Percentiles rank a stretch among this genome's conserved stretches.
Evolutionary conservation across 2,329 filamentous ascomycete species (phyloP).

Genomic region (Aspergillus chevalieri): DNA sequence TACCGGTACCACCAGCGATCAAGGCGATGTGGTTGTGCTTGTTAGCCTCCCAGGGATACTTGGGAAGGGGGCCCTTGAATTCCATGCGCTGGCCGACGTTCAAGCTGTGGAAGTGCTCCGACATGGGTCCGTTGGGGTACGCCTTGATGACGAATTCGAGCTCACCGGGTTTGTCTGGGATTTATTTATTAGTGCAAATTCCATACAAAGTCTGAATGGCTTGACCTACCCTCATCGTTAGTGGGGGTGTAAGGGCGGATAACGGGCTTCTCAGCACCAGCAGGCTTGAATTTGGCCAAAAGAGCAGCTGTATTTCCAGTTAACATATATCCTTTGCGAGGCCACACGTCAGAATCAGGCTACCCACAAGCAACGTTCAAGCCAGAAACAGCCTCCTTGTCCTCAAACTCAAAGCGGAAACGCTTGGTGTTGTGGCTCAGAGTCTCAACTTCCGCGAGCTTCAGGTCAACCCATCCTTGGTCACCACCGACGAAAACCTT

Average conservation of each 20-base stretch:
- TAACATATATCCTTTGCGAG: conserved; percentile 3
- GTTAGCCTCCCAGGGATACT: conserved; percentile 84
- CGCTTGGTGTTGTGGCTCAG: conserved; percentile 95
- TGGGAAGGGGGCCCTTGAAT: conserved; percentile 92
- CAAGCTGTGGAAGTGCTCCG: conserved; percentile 78
- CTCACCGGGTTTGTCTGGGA: conserved; percentile 66
- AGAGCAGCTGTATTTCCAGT: conserved; percentile 55
- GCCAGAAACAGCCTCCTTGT: conserved; percentile 77
- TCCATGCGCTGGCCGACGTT: conserved; percentile 73
- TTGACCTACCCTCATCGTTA: conserved; percentile 65
- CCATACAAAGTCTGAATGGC: not conserved
- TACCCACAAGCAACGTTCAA: conserved; percentile 66
- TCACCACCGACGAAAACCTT: conserved; percentile 73
- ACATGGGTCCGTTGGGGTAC: conserved; percentile 90
- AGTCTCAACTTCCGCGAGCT: conserved; percentile 68
- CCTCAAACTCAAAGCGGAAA: conserved; percentile 79
- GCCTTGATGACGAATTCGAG: conserved; percentile 87
- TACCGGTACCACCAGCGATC: conserved; percentile 90
- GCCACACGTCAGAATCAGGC: not conserved
- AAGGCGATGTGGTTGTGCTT: conserved; percentile 72
- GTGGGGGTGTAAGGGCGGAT: conserved; percentile 90
- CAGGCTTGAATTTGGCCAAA: conserved; percentile 84
- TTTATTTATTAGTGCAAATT: not conserved
- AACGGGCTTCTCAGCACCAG: conserved; percentile 75
- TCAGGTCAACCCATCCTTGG: conserved; percentile 79